These are phyloP conservation scores for Berberis vulgaris DNA, from an alignment of 164 flowering plant genomes.

Conservation along the genomic window DNA sequence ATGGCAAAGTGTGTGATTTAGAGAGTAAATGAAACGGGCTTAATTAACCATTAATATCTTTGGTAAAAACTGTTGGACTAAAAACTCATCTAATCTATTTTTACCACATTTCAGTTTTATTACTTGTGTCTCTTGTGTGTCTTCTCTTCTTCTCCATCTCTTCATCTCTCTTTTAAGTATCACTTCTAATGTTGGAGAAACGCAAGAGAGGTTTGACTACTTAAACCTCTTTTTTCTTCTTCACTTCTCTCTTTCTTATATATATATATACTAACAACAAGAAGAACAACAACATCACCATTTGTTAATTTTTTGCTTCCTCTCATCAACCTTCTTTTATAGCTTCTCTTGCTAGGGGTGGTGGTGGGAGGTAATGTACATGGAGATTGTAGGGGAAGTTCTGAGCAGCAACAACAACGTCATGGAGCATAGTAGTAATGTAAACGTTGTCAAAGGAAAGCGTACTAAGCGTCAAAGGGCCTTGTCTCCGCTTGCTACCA, in stretches of 20 bases:
- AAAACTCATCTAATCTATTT: background rate
- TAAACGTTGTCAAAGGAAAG: conserved; percentile 22
- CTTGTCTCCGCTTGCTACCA: conserved; percentile 5
- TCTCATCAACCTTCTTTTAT: background rate
- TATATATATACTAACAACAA: conserved; percentile 3
- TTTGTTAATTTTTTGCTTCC: conserved; percentile 1
- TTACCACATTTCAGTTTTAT: conserved; percentile 11
- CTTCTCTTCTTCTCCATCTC: background rate
- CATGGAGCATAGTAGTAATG: background rate
- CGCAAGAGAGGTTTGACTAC: conserved; percentile 19
- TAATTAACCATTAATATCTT: conserved; percentile 4
- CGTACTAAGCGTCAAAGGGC: conserved; percentile 37
- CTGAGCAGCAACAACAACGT: background rate
- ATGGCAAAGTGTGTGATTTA: conserved; percentile 14
- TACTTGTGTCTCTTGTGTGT: conserved; percentile 3
- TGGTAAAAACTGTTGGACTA: background rate
- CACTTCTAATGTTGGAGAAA: conserved; percentile 24
- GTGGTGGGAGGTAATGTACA: conserved; percentile 3
- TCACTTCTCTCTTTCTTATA: conserved; percentile 14
- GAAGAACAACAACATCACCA: background rate
- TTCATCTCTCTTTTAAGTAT: background rate
- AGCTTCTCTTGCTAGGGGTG: background rate
- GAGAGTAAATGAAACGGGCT: conserved; percentile 14
- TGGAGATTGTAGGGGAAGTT: conserved; percentile 26
- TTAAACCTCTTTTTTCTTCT: conserved; percentile 8